Evolutionary conservation across 225 moss, liverwort and hornwort genomes (phyloP).

Genomic region (Ulota crispa): DNA sequence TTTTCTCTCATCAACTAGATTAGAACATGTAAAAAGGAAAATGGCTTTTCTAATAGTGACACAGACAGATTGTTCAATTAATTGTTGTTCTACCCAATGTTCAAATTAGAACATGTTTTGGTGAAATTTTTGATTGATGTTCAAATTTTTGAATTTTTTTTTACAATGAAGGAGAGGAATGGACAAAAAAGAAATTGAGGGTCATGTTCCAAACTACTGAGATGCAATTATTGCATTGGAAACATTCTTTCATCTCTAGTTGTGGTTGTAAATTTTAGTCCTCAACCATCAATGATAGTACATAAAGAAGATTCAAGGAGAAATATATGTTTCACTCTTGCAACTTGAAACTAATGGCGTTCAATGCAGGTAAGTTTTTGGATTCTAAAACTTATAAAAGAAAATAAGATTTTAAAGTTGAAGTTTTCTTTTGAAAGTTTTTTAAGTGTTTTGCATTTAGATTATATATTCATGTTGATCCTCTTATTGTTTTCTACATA

Average conservation of each 20-base stretch:
- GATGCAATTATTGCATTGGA: background rate
- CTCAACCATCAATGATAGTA: background rate
- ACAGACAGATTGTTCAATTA: background rate
- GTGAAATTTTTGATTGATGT: background rate
- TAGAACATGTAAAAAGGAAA: no score
- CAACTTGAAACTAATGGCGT: background rate
- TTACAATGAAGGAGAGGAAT: background rate
- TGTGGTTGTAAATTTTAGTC: background rate
- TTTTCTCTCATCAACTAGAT: no score
- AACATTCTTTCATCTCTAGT: background rate
- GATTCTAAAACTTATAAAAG: background rate
- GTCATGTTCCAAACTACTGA: background rate
- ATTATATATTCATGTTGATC: no score
- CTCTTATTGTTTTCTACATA: no score
- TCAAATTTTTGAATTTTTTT: background rate
- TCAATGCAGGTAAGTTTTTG: background rate
- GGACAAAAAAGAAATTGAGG: background rate
- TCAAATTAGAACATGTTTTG: background rate
- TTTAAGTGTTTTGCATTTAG: no score
- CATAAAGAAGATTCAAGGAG: background rate
- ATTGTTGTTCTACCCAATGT: background rate
- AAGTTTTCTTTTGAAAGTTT: background rate
- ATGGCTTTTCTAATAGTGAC: background rate
- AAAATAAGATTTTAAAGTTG: background rate
- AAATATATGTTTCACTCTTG: background rate